Evolutionary conservation across 345 rosid genomes (phyloP).

Genomic region (Cardamine occulta): DNA sequence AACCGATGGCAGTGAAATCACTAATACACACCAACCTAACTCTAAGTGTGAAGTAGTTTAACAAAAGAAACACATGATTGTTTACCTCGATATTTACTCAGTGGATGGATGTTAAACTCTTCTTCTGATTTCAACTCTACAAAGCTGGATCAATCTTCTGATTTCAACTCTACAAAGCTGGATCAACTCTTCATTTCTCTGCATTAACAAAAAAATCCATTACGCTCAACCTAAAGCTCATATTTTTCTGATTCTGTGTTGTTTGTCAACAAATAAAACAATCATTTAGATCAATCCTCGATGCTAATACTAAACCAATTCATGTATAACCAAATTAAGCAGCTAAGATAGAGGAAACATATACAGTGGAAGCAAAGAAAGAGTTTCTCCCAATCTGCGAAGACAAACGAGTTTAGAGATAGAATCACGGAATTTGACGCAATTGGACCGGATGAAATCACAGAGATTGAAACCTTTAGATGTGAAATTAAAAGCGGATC

Average conservation of each 20-base stretch:
- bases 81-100: too few relatives aligned
- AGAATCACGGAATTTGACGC: slow-evolving; percentile 3
- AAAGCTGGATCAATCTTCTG: too few relatives aligned
- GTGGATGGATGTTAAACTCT: too few relatives aligned
- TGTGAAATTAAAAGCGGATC: too few relatives aligned
- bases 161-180: too few relatives aligned
- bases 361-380: slow-evolving; percentile 32
- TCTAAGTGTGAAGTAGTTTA: too few relatives aligned
- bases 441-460: background rate
- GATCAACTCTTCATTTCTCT: too few relatives aligned
- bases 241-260: background rate
- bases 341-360: slow-evolving; percentile 32
- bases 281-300: background rate
- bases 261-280: background rate
- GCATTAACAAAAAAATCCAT: background rate
- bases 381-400: slow-evolving; percentile 36
- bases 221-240: slow-evolving; percentile 1
- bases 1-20: too few relatives aligned
- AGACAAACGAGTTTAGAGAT: background rate
- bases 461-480: too few relatives aligned
- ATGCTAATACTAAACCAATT: background rate
- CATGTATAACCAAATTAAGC: background rate
- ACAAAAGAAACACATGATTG: too few relatives aligned
- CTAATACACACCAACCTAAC: too few relatives aligned
- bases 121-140: too few relatives aligned